Conservation (phyloP, 345 rosid genomes). For the Chamaenerion angustifolium region DNA sequence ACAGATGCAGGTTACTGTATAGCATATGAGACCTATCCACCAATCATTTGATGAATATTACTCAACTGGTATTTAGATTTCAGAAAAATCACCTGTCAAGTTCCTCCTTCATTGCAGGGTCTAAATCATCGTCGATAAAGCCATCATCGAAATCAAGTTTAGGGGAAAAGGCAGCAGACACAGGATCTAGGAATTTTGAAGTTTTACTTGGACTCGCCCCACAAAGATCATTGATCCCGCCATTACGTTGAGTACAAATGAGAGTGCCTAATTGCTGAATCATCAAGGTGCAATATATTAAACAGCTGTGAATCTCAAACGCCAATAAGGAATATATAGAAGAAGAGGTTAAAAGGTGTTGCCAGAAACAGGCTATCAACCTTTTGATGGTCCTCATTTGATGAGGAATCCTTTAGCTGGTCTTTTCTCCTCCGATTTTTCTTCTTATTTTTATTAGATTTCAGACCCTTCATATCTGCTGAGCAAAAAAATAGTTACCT, state of each 20-base stretch:
- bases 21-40: neutral
- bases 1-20: no score
- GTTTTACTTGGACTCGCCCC: conserved; percentile 23
- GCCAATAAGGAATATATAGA: neutral
- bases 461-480: conserved; percentile 54
- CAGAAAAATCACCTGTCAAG: conserved; percentile 47
- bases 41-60: neutral
- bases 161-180: conserved; percentile 24
- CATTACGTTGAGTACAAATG: conserved; percentile 17
- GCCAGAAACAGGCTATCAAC: conserved; percentile 15
- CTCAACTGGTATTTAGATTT: neutral
- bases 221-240: conserved; percentile 21
- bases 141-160: conserved; percentile 46
- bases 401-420: conserved; percentile 28
- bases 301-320: neutral
- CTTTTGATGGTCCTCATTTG: conserved; percentile 24
- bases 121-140: conserved; percentile 64
- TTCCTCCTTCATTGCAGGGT: conserved; percentile 70
- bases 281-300: conserved; percentile 5
- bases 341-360: conserved; percentile 3
- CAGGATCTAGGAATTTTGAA: conserved; percentile 23
- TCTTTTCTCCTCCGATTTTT: conserved; percentile 59
- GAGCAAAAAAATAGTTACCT: conserved; percentile 6
- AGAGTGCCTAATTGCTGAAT: conserved; percentile 32
- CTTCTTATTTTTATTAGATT: conserved; percentile 48